Conservation (phyloP, 139 green algal genomes). For the Volvox africanus region DNA sequence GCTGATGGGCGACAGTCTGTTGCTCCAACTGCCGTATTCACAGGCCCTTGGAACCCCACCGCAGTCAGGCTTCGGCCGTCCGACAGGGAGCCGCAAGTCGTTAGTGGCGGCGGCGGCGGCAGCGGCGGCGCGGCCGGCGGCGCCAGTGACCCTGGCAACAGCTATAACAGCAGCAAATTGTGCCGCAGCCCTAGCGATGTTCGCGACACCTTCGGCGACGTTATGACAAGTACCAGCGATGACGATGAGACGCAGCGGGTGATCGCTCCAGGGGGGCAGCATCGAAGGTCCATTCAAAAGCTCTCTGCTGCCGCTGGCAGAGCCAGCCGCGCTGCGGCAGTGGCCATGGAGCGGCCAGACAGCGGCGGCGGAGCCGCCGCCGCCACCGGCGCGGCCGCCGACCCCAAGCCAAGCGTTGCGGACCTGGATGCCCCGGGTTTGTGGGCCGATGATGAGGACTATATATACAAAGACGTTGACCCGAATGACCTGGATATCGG, state of each 20-base stretch:
- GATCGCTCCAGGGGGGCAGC: background rate
- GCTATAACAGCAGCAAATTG: background rate
- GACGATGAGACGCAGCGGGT: background rate
- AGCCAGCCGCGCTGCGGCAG: background rate
- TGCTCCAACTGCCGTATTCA: background rate
- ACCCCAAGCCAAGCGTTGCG: background rate
- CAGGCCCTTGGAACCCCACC: background rate
- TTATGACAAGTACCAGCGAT: background rate
- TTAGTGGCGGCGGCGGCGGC: background rate
- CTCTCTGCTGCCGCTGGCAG: no score
- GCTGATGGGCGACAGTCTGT: background rate
- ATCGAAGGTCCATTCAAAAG: no score
- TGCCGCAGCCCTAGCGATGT: background rate
- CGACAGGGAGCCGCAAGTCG: background rate
- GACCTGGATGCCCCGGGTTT: background rate
- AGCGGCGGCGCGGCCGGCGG: background rate
- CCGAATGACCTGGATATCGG: constrained; percentile 27
- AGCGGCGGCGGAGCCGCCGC: background rate
- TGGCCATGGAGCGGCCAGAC: background rate
- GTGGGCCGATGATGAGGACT: background rate
- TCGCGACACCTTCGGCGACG: background rate
- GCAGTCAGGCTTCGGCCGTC: background rate
- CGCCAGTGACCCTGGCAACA: background rate
- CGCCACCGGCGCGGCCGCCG: background rate
- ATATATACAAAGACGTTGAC: constrained; percentile 26